A percentile compares a stretch with the other conserved stretches of the same genome.
Evolutionary conservation across 202 grass and related monocot species (phyloP).

Genomic region (Musa balbisiana): DNA sequence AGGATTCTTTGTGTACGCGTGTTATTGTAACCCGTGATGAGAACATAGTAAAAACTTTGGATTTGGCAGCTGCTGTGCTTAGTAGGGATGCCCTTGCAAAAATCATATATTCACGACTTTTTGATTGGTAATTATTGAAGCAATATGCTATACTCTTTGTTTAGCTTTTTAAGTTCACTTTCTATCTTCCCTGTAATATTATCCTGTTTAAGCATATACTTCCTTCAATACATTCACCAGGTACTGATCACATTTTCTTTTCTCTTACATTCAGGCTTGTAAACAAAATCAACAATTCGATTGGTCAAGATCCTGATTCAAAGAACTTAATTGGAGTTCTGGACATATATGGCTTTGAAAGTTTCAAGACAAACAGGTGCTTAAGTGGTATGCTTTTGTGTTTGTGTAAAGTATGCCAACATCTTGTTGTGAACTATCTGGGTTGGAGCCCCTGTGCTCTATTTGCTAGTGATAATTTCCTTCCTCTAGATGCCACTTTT

Average conservation of each 20-base stretch:
- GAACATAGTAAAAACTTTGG: slow-evolving; percentile 86
- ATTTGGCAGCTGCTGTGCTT: slow-evolving; percentile 59
- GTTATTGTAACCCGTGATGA: slow-evolving; percentile 94
- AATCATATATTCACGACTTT: slow-evolving; percentile 80
- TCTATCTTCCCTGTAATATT: neutral
- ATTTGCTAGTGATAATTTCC: neutral
- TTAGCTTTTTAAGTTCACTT: neutral
- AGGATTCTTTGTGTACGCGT: slow-evolving; percentile 88
- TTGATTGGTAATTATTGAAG: slow-evolving; percentile 60
- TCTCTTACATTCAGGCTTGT: slow-evolving; percentile 63
- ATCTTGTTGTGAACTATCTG: slow-evolving; percentile 2
- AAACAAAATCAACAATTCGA: slow-evolving; percentile 90
- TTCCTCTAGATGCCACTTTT: neutral
- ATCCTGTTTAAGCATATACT: neutral
- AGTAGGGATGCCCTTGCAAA: slow-evolving; percentile 97
- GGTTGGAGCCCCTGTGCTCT: neutral
- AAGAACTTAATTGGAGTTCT: slow-evolving; percentile 88
- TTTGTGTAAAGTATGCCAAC: slow-evolving; percentile 29
- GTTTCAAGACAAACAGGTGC: slow-evolving; percentile 99
- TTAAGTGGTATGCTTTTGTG: slow-evolving; percentile 56
- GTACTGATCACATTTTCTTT: neutral
- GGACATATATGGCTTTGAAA: slow-evolving; percentile 98
- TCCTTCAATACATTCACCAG: neutral
- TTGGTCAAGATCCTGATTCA: slow-evolving; percentile 96
- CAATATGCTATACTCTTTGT: neutral